Base-by-base conservation (phyloP, 2,329 filamentous ascomycete genomes). In the Fusarium sp. region DNA sequence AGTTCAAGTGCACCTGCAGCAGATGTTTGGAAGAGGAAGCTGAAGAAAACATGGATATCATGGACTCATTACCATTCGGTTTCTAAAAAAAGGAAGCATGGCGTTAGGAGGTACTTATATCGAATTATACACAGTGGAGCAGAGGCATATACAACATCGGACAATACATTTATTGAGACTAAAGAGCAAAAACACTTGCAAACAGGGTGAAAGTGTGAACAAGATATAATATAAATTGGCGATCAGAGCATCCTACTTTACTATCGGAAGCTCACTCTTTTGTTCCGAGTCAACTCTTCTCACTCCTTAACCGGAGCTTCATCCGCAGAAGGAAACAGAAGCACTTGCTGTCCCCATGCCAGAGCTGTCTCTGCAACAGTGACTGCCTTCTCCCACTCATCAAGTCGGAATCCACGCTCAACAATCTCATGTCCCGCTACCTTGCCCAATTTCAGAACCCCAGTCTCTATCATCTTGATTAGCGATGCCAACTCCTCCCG, bases 21-120 rank as follows among this genome's bases (percentile, higher is more conserved):
- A 59, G 73, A n/a, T 77, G 75, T 23, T 11, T 74, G 5, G 45
- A 66, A 5, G 75, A 77, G 9, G 72, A 75, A 14, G 68, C 64
- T 1, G 55, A 71, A 10, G 65, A 66, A 16, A 76, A 76, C 21
- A 10, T 76, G 7, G 60, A 48, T 1, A 46, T 42, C 2, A 74
- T 75, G 46, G 73, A 71, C 5, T 70, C 53, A 20, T 65, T 75
- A 40, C 73, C 73, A 0, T 74, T 73, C 14, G 63, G 63, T 0
- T 62, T 72, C 5, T 71, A 6, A 46, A 4, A 1, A 9, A 20
- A 11, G 2, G 14, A 10, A 41, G 8, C 10, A 4, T 37, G 60
- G 20, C 43, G 37, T 49, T 13, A 12, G 7, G 11, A 2, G 10
- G 14, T 16, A 14, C 14, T 11, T 43, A 23, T 21, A 43, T 16